Evolutionary conservation across 179 eudicot genomes (phyloP), one percentile per base, ranked within the genome.

Genomic region (Pouteria campechiana): DNA sequence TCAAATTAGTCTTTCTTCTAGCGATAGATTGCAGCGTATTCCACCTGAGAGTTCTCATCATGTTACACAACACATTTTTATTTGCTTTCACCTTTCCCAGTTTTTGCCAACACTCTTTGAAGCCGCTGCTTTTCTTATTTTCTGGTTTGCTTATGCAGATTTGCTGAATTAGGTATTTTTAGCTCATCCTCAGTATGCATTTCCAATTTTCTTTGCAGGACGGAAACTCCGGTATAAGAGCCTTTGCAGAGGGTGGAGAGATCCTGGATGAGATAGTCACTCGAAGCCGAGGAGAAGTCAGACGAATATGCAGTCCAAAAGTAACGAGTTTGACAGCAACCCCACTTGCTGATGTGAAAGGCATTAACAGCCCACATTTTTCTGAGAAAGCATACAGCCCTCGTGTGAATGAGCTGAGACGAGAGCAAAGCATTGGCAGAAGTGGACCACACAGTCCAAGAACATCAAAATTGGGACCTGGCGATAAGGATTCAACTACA

Each of bases 201-300:
- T 8, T 44, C 3, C 24, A 13, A 36, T 42, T 54, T 50, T 33
- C 43, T 15, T 15, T 46, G 57, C 72, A 84, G 95, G 93, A 72
- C 61, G 67, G 67, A 36, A 93, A 77, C 50, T 30, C 72, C 39
- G 83, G 78, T 6, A 67, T 65, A 30, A 59, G 75, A 37, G 65
- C 71, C 30, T 48, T 46, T 61, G 67, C 74, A 7, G 75, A 69
- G 18, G 81, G 71, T 4, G 89, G 60, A 48, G 96, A 83, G 67
- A 59, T 83, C 10, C 24, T 87, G 25, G 93, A 87, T 50, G 96
- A 70, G 35, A 61, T 79, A 48, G 70, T 87, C 25, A 87, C 90
- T 6, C 67, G 96, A 70, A 87, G 93, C 63, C 68, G 94, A 11
- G 96, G 96, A 21, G 94, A 87, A 65, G 60, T 87, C 5, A 65